Conservation (phyloP, 2,329 filamentous ascomycete genomes). For the Trichoderma semiorbis region DNA sequence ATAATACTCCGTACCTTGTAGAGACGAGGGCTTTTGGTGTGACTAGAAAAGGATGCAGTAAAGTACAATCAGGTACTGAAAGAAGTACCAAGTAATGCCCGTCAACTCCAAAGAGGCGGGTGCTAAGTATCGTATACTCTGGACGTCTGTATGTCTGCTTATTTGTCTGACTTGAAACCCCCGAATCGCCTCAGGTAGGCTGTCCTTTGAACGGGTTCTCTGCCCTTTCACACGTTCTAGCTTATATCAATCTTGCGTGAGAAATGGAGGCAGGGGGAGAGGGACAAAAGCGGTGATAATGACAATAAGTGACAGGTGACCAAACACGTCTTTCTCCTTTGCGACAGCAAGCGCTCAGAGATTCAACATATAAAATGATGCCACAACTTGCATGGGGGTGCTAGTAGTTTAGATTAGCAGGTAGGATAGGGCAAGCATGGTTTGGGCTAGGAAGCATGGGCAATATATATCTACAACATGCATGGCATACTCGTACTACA, state of each 20-base stretch:
- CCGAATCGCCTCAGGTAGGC: background rate
- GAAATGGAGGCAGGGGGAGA: background rate
- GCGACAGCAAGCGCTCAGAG: background rate
- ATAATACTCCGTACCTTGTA: background rate
- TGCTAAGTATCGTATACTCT: background rate
- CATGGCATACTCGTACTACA: background rate
- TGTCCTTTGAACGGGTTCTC: background rate
- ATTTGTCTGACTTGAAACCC: background rate
- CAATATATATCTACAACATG: slow-evolving; percentile 6
- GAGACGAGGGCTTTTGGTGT: background rate
- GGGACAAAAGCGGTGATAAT: background rate
- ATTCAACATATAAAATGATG: background rate
- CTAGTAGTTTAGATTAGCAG: background rate
- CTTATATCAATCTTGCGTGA: background rate
- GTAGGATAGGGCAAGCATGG: background rate
- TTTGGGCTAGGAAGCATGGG: background rate
- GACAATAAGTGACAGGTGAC: background rate
- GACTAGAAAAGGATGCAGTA: background rate
- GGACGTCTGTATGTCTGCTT: background rate
- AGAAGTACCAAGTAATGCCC: background rate
- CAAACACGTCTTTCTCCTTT: background rate
- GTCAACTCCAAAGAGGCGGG: background rate
- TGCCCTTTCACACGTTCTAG: background rate
- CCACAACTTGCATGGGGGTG: background rate
- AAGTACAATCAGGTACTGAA: background rate